Evolutionary conservation across 1,284 basidiomycete species (phyloP).

Genomic region (Leccinum griseonigrum): DNA sequence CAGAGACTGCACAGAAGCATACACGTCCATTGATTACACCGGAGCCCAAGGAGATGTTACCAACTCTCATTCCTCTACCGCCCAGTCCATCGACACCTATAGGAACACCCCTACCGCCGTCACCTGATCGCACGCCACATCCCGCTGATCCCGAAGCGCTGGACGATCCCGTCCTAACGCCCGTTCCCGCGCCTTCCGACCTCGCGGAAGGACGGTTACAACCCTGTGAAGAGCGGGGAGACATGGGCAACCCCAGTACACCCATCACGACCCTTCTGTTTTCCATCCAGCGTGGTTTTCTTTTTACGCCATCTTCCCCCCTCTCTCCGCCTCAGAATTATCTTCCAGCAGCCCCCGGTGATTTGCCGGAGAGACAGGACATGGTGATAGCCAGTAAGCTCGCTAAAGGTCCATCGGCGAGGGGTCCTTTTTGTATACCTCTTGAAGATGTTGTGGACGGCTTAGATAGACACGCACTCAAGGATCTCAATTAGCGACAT

Average conservation of each 20-base stretch:
- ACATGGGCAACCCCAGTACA: slow-evolving; percentile 39
- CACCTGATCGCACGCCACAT: slow-evolving; percentile 18
- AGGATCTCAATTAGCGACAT: slow-evolving; percentile 26
- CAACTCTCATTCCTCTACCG: slow-evolving; percentile 32
- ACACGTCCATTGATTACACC: slow-evolving; percentile 16
- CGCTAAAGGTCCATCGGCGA: neutral
- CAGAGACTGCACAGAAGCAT: slow-evolving; percentile 7
- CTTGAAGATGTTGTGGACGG: slow-evolving; percentile 14
- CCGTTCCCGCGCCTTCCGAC: neutral
- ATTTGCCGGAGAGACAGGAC: slow-evolving; percentile 23
- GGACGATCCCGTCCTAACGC: slow-evolving; percentile 1
- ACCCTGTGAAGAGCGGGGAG: slow-evolving; percentile 5
- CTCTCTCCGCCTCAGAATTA: slow-evolving; percentile 57
- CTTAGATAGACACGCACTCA: slow-evolving; percentile 27
- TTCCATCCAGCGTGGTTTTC: slow-evolving; percentile 68
- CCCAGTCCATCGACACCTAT: slow-evolving; percentile 26
- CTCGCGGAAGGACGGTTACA: neutral
- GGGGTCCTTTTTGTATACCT: slow-evolving; percentile 12
- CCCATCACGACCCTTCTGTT: slow-evolving; percentile 68
- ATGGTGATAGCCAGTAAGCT: slow-evolving; percentile 1
- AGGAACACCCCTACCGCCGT: slow-evolving; percentile 28
- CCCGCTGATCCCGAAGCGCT: slow-evolving; percentile 1
- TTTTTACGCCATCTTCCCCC: slow-evolving; percentile 58
- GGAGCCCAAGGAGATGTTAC: slow-evolving; percentile 16
- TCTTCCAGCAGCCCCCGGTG: slow-evolving; percentile 18